A percentile compares a stretch with the other conserved stretches of the same genome.
These are phyloP conservation scores for Bipolaris victoriae DNA, from an alignment of 2,329 filamentous ascomycete species.

Conservation along the genomic window DNA sequence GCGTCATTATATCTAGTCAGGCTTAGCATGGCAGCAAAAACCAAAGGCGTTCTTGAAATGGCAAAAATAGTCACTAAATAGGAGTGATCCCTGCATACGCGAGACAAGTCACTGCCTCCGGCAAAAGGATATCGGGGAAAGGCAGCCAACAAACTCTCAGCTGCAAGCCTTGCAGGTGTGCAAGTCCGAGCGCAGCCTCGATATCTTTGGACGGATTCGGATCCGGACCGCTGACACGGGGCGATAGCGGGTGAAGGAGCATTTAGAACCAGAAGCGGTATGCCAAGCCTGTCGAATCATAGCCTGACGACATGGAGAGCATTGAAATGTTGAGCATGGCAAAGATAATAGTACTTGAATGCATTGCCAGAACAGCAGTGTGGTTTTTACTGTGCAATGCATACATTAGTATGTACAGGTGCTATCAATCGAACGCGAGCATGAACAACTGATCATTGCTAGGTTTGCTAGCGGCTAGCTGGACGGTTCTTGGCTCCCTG, in stretches of 20 bases:
- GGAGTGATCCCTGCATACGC: slow-evolving; percentile 3
- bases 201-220: not conserved
- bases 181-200: not conserved
- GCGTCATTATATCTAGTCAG: not conserved
- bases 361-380: not conserved
- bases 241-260: not conserved
- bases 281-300: not conserved
- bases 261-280: not conserved
- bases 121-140: not conserved
- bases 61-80: slow-evolving; percentile 7
- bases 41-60: not conserved
- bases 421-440: not conserved
- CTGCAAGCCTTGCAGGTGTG: not conserved
- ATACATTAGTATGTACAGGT: not conserved
- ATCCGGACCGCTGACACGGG: not conserved
- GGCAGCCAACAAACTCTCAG: slow-evolving; percentile 4
- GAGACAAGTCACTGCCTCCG: not conserved
- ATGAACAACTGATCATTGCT: not conserved
- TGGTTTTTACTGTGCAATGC: not conserved
- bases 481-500: not conserved
- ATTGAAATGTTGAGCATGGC: not conserved
- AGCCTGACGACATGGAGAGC: not conserved
- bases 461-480: not conserved
- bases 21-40: not conserved
- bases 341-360: not conserved